Evolutionary conservation across 768 basidiomycete species (phyloP).

Genomic region (Gloeopeniophorella convolvens): DNA sequence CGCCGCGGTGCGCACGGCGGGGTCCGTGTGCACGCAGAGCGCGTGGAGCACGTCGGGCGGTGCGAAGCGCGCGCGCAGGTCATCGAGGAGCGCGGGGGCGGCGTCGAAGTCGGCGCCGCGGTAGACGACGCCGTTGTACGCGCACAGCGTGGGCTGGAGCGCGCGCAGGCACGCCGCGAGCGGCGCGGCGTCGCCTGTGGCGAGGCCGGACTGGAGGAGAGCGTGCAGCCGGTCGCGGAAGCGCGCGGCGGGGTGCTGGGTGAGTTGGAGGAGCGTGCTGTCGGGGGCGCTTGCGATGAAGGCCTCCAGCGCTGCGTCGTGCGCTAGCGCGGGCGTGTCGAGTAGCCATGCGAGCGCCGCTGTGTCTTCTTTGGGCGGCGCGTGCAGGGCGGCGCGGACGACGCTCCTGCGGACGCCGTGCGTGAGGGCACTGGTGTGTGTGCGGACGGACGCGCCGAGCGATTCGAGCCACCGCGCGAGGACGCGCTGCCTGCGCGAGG

Average conservation of each 20-base stretch:
- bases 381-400: neutral
- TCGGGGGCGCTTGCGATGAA: neutral
- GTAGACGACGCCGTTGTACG: neutral
- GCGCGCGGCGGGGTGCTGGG: neutral
- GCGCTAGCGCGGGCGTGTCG: neutral
- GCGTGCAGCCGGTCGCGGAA: constrained; percentile 6
- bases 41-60: neutral
- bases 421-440: neutral
- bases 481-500: neutral
- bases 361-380: neutral
- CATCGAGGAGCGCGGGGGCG: neutral
- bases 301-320: constrained; percentile 4
- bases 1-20: neutral
- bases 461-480: constrained; percentile 1
- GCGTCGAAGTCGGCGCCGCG: neutral
- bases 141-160: constrained; percentile 1
- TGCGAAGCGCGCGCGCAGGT: constrained; percentile 8
- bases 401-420: neutral
- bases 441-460: neutral
- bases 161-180: constrained; percentile 7
- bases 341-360: constrained; percentile 6
- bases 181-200: no score
- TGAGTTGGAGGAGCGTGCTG: constrained; percentile 1
- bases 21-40: constrained; percentile 3
- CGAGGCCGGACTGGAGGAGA: constrained; percentile 6